Conservation (phyloP, 1,284 basidiomycete species). For the Athelia psychrophila region DNA sequence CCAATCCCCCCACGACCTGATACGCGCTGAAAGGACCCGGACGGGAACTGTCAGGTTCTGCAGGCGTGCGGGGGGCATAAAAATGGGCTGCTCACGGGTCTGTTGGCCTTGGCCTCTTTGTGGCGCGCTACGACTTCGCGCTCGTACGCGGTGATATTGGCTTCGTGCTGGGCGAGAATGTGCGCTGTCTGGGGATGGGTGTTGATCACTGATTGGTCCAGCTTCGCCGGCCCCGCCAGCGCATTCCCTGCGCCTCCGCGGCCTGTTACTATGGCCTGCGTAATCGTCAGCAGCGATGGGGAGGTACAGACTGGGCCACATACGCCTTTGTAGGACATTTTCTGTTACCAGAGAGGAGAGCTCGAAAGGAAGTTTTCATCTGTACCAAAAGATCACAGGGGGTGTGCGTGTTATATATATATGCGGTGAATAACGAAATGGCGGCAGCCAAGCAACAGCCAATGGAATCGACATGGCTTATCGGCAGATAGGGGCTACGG, state of each 20-base stretch:
- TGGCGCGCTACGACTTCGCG: background rate
- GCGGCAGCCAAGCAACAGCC: no score
- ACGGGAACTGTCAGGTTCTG: no score
- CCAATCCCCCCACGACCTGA: background rate
- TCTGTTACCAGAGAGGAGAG: no score
- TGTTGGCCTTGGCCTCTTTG: background rate
- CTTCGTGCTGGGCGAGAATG: conserved; percentile 1
- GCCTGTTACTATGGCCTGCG: background rate
- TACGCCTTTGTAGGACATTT: no score
- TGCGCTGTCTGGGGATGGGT: background rate
- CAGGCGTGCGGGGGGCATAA: background rate
- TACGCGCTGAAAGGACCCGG: background rate
- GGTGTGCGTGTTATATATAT: no score
- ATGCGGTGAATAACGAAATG: no score
- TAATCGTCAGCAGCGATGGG: background rate
- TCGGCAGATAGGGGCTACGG: no score
- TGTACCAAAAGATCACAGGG: no score
- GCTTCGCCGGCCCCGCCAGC: background rate
- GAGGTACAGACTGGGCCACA: no score
- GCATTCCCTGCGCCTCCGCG: background rate
- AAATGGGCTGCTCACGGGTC: background rate
- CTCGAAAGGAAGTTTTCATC: no score
- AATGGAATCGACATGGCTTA: no score
- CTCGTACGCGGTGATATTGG: background rate
- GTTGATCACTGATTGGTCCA: background rate